Evolutionary conservation across 306 rosid species (phyloP).

Genomic region (Lagenaria siceraria): DNA sequence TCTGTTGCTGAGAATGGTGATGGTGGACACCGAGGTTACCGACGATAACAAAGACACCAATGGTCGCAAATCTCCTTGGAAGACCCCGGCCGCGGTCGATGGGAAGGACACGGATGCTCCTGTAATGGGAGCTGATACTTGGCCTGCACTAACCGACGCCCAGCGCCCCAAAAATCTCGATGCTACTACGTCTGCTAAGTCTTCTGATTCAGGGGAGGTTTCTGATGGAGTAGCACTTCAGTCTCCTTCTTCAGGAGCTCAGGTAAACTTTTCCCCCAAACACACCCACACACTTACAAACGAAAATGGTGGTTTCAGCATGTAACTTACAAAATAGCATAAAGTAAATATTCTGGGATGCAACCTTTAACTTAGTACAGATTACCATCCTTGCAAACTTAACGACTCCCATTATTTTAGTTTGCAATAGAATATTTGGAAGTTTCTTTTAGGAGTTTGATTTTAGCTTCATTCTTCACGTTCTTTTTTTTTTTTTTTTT

Average conservation of each 20-base stretch:
- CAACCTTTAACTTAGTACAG: not conserved
- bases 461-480: not conserved
- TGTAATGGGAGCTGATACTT: conserved; percentile 54
- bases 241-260: conserved; percentile 27
- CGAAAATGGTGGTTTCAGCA: not conserved
- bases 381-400: not conserved
- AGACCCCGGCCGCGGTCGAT: conserved; percentile 32
- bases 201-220: conserved; percentile 14
- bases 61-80: conserved; percentile 84
- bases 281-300: not conserved
- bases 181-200: conserved; percentile 21
- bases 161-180: conserved; percentile 44
- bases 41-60: conserved; percentile 34
- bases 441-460: not conserved
- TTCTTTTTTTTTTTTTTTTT: too few species aligned
- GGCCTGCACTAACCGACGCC: conserved; percentile 85
- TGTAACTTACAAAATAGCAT: not conserved
- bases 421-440: not conserved
- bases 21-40: conserved; percentile 55
- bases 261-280: conserved; percentile 22
- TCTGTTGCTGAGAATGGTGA: conserved; percentile 34
- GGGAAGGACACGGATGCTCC: conserved; percentile 39
- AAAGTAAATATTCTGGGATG: not conserved
- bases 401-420: not conserved
- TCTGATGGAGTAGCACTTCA: conserved; percentile 24